Evolutionary conservation across 2,329 filamentous ascomycete genomes (phyloP), one percentile per base, ranked within the genome.

Genomic region (Microsporum audouinii): DNA sequence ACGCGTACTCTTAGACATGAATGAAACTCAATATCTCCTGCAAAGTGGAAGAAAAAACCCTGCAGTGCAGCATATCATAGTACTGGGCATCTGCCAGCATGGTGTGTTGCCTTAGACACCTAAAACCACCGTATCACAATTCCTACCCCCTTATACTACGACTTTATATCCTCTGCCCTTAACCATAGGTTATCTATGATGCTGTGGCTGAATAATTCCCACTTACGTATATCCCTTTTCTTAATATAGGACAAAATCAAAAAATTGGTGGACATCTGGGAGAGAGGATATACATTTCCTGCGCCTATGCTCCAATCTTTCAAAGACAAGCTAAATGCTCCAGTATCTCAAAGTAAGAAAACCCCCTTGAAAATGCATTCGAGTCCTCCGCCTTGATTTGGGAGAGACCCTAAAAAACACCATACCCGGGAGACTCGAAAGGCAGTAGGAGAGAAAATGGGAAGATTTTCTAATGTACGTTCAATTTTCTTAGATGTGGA

Each of bases 221-320:
- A 78, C 79, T 82, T 78, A 82, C 79, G 71, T 77, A 75, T 75
- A 62, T 63, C 68, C 72, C 71, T 71, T 65, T 72, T 72, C 61
- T 69, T 61, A 57, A 67, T 85, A 79, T 87, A 94, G 88, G 90
- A 95, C 73, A 97, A 96, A 79, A 92, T 97, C 75, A 86, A 82
- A 72, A 97, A 97, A 75, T 83, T 99, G 68, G 80, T 97, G 77
- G 91, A 96, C 72, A 99, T 99, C 67, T 99, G 94, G 94, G 91
- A 96, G 73, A 94, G 94, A 71, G 90, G 89, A 66, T 87, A 88
- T 72, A 97, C 91, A 27, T 97, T 99, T 74, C 91, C 94, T 31
- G 73, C 81, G 47, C 75, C 85, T 60, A 87, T 96, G 84, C 83
- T 99, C 68, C 73, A 77, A n/a, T 84, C 84, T 41, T 95, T 95